Conservation (phyloP, 2,329 filamentous ascomycete genomes). For the Tolypocladium guangdongense region DNA sequence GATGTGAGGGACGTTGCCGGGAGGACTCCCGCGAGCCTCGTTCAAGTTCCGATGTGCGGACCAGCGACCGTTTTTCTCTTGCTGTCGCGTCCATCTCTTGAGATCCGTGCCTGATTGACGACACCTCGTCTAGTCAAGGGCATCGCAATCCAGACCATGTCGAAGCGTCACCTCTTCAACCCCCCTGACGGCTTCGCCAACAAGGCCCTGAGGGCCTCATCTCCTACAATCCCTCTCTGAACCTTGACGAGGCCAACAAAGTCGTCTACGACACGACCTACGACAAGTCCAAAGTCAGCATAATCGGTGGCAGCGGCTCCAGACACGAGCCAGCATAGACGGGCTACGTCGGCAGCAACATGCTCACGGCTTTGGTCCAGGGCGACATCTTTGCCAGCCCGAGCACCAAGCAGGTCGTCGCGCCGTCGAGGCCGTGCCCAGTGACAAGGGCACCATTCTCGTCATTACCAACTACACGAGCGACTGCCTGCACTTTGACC, state of each 20-base stretch:
- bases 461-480: constrained; percentile 57
- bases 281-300: constrained; percentile 32
- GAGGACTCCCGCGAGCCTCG: neutral
- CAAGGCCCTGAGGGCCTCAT: constrained; percentile 40
- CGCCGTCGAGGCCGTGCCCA: constrained; percentile 47
- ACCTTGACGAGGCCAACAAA: constrained; percentile 37
- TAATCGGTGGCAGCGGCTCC: constrained; percentile 45
- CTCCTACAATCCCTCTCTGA: constrained; percentile 40
- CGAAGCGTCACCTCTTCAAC: constrained; percentile 40
- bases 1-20: neutral
- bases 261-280: constrained; percentile 39
- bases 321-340: constrained; percentile 53
- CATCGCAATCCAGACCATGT: constrained; percentile 26
- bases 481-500: constrained; percentile 50
- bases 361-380: constrained; percentile 49
- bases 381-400: constrained; percentile 56
- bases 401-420: constrained; percentile 50
- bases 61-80: neutral
- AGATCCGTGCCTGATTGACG: neutral
- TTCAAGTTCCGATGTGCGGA: neutral
- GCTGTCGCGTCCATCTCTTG: neutral
- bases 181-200: constrained; percentile 42
- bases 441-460: constrained; percentile 43
- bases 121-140: neutral
- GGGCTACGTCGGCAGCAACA: constrained; percentile 50